A percentile compares a stretch with the other conserved stretches of the same genome.
Conservation (phyloP, 2,329 filamentous ascomycete genomes). For the Mycosphaerella sp. region DNA sequence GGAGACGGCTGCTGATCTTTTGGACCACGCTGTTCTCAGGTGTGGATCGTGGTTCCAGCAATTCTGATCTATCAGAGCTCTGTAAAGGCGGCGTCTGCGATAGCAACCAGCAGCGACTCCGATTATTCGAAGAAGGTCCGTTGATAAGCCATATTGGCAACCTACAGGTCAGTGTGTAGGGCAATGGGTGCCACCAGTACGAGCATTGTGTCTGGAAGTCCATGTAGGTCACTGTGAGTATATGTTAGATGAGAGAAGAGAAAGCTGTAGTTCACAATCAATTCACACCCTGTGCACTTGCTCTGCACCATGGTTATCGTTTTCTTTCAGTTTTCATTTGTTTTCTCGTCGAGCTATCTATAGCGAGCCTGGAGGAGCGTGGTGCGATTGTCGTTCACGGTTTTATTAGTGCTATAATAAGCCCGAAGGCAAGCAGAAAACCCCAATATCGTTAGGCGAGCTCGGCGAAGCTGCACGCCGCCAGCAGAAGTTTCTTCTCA, state of each 20-base stretch:
- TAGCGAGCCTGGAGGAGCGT: not conserved
- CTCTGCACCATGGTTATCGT: no score
- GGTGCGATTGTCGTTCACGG: not conserved
- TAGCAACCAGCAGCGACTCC: slow-evolving; percentile 21
- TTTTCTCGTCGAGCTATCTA: not conserved
- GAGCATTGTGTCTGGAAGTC: no score
- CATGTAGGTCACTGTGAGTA: no score
- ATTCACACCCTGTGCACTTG: no score
- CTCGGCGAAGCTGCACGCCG: not conserved
- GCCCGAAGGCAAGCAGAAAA: not conserved
- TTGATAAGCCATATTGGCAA: not conserved
- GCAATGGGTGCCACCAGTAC: not conserved
- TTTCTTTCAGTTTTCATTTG: not conserved
- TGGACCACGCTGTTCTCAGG: no score
- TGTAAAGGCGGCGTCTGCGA: slow-evolving; percentile 22
- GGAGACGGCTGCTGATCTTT: no score
- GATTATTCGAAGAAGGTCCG: slow-evolving; percentile 25
- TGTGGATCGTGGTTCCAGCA: slow-evolving; percentile 11
- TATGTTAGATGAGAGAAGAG: no score
- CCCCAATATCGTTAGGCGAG: not conserved
- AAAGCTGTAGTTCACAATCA: no score
- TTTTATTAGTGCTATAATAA: not conserved
- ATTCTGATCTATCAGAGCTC: slow-evolving; percentile 28
- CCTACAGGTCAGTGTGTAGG: not conserved
- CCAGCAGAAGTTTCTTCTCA: not conserved